A percentile compares a stretch with the other conserved stretches of the same genome.
Conservation (phyloP, 345 rosid species). For the Erodium maritimum region DNA sequence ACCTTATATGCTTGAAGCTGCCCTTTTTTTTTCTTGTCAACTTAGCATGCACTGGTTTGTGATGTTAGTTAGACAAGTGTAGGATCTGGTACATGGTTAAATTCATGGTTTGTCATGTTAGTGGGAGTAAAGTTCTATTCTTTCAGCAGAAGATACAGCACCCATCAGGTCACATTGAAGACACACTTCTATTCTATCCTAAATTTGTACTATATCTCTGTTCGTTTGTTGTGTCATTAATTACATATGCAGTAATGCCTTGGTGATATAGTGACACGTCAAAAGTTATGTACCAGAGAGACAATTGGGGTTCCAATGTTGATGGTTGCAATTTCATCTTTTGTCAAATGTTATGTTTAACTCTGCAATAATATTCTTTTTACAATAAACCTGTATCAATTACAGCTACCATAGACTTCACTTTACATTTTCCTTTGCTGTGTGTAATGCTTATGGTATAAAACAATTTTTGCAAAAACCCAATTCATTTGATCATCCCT, state of each 20-base stretch:
- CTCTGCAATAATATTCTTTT: too few species aligned
- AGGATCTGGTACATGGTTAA: conserved; percentile 27
- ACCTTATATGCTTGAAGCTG: background rate
- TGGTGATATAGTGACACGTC: background rate
- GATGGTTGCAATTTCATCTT: background rate
- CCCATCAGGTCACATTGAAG: conserved; percentile 11
- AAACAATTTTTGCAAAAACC: too few species aligned
- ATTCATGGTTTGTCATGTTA: conserved; percentile 19
- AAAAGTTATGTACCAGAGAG: background rate
- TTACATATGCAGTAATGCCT: background rate
- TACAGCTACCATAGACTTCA: background rate
- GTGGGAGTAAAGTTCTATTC: conserved; percentile 16
- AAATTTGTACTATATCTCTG: too few species aligned
- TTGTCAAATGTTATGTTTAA: too few species aligned
- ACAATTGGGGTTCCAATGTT: background rate
- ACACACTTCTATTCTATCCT: background rate
- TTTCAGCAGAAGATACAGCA: conserved; percentile 24
- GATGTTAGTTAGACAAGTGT: conserved; percentile 4
- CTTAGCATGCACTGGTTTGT: background rate
- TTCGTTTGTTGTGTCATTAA: too few species aligned
- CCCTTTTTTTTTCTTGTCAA: background rate
- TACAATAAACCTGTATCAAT: background rate
- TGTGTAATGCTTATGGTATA: too few species aligned
- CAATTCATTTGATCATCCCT: too few species aligned
- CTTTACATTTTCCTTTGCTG: too few species aligned